Evolutionary conservation across 2,329 filamentous ascomycete genomes (phyloP), one percentile per base, ranked within the genome.

Genomic region (Beauveria sp.): DNA sequence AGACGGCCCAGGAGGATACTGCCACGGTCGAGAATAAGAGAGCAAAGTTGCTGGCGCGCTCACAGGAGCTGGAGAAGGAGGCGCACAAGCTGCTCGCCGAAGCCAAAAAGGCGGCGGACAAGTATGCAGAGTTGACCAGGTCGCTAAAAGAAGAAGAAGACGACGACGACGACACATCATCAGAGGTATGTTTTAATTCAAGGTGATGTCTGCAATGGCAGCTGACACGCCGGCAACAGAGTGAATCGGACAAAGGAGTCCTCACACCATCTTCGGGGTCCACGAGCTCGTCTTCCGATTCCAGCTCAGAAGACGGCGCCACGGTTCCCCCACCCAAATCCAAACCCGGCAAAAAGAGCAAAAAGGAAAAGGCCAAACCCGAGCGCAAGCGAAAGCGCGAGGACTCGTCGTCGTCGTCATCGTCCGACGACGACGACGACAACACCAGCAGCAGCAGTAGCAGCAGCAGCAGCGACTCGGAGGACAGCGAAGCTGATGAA

Each of bases 11-110:
- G 3, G 28, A 55, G 14, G 45, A 54, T 12, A 49, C 22, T 18
- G 43, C 28, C 22, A 61, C 43, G 58, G 7, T 61, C 18, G 75
- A 77, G 63, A 78, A 75, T 70, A 72, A 70, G 53, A 73, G 71
- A 45, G 66, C 70, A 55, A 73, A 73, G 22, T 65, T 79, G 55
- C 70, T 75, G 26, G 63, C 64, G n/a, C 74, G 74, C 30, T 74
- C 75, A 38, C 71, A 77, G 28, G 74, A 75, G 66, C 70, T 79
- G 42, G 74, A 78, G 67, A 67, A 66, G 3, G 70, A 79, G 67
- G 76, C 73, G 2, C 65, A 69, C 24, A 75, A 75, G 69, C 63
- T 82, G 40, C 66, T 77, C 65, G 68, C 66, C 1, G 72, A 79
- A 61, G 74, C 79, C 0, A 72, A 76, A 76, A 73, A 71, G 61